Evolutionary conservation across 1,139 yeast species (phyloP), one percentile per base, ranked within the genome.

Genomic region (Suhomyces choctaworum): DNA sequence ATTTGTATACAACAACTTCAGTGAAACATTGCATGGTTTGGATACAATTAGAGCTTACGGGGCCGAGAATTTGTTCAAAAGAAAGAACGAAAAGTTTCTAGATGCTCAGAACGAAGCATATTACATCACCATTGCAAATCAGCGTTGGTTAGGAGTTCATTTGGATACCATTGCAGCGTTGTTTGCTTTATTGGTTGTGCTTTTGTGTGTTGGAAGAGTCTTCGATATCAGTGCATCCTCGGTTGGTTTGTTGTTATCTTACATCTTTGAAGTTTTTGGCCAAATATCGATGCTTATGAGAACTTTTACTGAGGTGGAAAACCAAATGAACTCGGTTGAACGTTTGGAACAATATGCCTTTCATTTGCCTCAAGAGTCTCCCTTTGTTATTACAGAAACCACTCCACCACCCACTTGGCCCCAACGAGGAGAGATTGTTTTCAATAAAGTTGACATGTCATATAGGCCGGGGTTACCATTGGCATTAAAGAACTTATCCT

Each of bases 311-410:
- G 80, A 79, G 51, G 76, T 83, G 20, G 95, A 87, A 54, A 86
- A 83, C 58, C 82, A 82, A 50, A 76, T 87, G 88, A 85, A 84
- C 52, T 79, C 94, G 4, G 90, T 82, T 10, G 96, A 88, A 62
- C 74, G 96, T 54, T 58, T 88, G 34, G 72, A 78, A 44, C 74
- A 80, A 37, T 86, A 86, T 58, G 92, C 90, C 0, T 67, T 47
- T 34, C 48, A 58, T 23, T 49, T 69, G 34, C 72, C 70, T 5
- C 60, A 62, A 41, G 75, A 69, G 45, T 65, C 67, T 3, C 48
- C 64, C 0, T 75, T 75, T 11, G 37, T 37, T 4, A 48, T 45
- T 16, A 66, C 73, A 0, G 84, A 73, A 28, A 65, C 70, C 1
- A 60, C 70, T 4, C 90, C 94, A 4, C 63, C 66, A 3, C 67